Conservation (phyloP, 306 rosid species). For the Casuarina cunninghamiana region DNA sequence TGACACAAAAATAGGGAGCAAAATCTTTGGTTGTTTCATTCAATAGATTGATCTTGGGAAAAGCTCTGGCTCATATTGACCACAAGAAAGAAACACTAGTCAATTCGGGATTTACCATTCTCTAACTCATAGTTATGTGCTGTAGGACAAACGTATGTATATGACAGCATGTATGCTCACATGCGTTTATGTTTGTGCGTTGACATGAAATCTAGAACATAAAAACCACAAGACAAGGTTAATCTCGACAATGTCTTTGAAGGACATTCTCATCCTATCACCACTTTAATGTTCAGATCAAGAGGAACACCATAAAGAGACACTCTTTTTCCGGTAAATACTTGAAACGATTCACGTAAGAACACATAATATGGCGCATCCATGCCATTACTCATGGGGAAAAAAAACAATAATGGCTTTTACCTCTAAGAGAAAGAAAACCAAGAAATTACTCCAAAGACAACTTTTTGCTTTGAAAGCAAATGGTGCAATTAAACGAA, state of each 20-base stretch:
- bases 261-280: not conserved
- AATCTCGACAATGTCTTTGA: not conserved
- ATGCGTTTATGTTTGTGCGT: not conserved
- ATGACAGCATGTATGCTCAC: not conserved
- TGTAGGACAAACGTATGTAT: not conserved
- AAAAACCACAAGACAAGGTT: not conserved
- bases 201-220: not conserved
- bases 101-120: not conserved
- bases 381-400: no score
- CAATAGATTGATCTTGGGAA: constrained; percentile 94
- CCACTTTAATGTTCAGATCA: not conserved
- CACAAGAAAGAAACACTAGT: constrained; percentile 4
- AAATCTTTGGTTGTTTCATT: constrained; percentile 97
- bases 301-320: not conserved
- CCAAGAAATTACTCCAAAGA: no score
- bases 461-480: not conserved
- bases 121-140: not conserved
- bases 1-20: constrained; percentile 87
- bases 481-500: not conserved
- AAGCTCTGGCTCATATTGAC: constrained; percentile 92
- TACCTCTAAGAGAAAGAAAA: no score
- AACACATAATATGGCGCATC: not conserved
- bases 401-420: no score
- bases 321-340: not conserved
- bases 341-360: not conserved